Percentiles rank a stretch among this genome's conserved stretches.
Evolutionary conservation across 192 early-diverging fungal species (phyloP).

Genomic region (Linnemannia exigua): DNA sequence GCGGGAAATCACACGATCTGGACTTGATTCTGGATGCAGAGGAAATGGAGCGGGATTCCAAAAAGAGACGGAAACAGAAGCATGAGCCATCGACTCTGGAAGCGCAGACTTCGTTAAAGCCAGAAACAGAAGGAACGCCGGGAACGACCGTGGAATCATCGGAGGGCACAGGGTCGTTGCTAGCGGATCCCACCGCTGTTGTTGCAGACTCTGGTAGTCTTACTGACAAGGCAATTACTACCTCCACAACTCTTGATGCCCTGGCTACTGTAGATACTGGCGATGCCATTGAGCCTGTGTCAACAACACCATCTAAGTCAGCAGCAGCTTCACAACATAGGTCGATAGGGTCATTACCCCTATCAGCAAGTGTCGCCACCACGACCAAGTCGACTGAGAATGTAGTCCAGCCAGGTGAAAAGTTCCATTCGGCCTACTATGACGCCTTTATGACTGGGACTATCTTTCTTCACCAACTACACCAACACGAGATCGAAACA

Average conservation of each 20-base stretch:
- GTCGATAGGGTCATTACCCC: slow-evolving; percentile 6
- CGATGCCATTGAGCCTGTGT: neutral
- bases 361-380: slow-evolving; percentile 9
- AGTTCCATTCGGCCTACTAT: slow-evolving; percentile 92
- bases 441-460: slow-evolving; percentile 99
- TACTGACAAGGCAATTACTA: slow-evolving; percentile 19
- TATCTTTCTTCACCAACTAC: slow-evolving; percentile 79
- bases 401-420: slow-evolving; percentile 51
- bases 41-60: slow-evolving; percentile 57
- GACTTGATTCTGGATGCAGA: slow-evolving; percentile 89
- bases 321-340: slow-evolving; percentile 21
- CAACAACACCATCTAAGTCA: slow-evolving; percentile 14
- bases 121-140: neutral
- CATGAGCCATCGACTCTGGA: slow-evolving; percentile 3
- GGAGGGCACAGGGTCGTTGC: neutral
- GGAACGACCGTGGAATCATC: slow-evolving; percentile 5
- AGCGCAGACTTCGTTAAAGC: neutral
- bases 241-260: neutral
- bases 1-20: slow-evolving; percentile 86
- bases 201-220: neutral
- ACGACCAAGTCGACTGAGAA: slow-evolving; percentile 17
- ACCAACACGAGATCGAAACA: slow-evolving; percentile 40
- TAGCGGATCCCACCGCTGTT: neutral
- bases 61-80: slow-evolving; percentile 54
- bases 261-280: neutral